Conservation (phyloP, 192 early-diverging fungal species). For the Coemansia sp. region DNA sequence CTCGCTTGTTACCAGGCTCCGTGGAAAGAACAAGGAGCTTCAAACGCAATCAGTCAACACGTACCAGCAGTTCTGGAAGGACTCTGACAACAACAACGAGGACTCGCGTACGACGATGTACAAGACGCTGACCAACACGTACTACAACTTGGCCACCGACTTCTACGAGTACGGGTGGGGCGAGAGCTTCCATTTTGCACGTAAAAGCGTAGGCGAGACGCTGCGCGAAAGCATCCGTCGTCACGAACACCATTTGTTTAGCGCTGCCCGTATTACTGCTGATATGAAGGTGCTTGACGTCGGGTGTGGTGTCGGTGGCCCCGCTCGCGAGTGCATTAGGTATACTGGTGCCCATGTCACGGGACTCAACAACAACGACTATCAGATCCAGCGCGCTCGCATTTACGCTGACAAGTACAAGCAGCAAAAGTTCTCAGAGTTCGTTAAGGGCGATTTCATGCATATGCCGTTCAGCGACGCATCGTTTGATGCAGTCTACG, state of each 20-base stretch:
- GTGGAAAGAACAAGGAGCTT: slow-evolving; percentile 66
- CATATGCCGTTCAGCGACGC: slow-evolving; percentile 82
- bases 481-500: slow-evolving; percentile 86
- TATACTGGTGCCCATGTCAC: slow-evolving; percentile 88
- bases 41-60: slow-evolving; percentile 66
- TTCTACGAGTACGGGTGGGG: slow-evolving; percentile 91
- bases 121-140: slow-evolving; percentile 75
- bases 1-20: slow-evolving; percentile 44
- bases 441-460: slow-evolving; percentile 87
- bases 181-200: slow-evolving; percentile 88
- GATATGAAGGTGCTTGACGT: slow-evolving; percentile 83
- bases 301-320: slow-evolving; percentile 96
- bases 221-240: slow-evolving; percentile 82
- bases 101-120: slow-evolving; percentile 61
- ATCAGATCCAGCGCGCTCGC: slow-evolving; percentile 81
- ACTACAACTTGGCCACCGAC: slow-evolving; percentile 81
- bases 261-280: slow-evolving; percentile 67
- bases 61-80: slow-evolving; percentile 73
- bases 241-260: slow-evolving; percentile 88
- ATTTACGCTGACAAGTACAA: slow-evolving; percentile 70
- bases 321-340: slow-evolving; percentile 87
- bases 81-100: slow-evolving; percentile 61
- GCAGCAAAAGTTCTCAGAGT: slow-evolving; percentile 61
- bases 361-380: slow-evolving; percentile 97
- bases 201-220: slow-evolving; percentile 72